Base-by-base conservation (phyloP, 208 protist genomes). In the Trypanosoma mega region DNA sequence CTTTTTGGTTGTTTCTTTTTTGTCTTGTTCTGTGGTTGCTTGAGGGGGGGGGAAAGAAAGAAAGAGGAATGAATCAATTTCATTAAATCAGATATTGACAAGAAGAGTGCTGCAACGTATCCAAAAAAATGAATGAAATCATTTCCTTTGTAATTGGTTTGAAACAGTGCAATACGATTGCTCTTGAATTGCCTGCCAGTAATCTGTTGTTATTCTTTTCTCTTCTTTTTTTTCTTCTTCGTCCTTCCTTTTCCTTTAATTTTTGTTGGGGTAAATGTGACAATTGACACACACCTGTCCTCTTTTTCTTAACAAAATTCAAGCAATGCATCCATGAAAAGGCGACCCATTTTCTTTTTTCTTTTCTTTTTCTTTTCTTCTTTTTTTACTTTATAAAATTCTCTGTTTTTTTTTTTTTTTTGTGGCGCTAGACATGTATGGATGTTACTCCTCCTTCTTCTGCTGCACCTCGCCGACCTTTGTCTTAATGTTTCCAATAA, bases 401-500 rank as follows among this genome's bases (percentile, higher is more conserved):
- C 30, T 18, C 2, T 41, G 37, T 36, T 61, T 14, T 36, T 51
- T 34, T 4, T 43, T 16, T 24, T 54, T 63, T 29, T 51, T 1
- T 26, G 1, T 7, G 37, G 26, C 21, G n/a, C 30, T 31, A 20
- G 11, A n/a, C 24, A 27, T 31, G 16, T 47, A 2, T 3, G 24
- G 39, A 4, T 31, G n/a, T 3, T 50, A 30, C 33, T 61, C 20
- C 18, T 51, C 53, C 31, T 53, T 27, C 31, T 31, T 63, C 23
- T 48, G 6, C 24, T 53, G 2, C 16, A 29, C 27, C 1, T 56
- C 26, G n/a, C 66, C 63, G 33, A 75, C 69, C 46, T 80, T 80
- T 21, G 76, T 77, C 30, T 61, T 52, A 43, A 88, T 14, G 30
- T 70, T 68, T 14, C 51, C 50, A 16, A 91, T 44, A 57, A 87